Base-by-base conservation (phyloP, 2,329 filamentous ascomycete genomes). In the Aspergillus sp. region DNA sequence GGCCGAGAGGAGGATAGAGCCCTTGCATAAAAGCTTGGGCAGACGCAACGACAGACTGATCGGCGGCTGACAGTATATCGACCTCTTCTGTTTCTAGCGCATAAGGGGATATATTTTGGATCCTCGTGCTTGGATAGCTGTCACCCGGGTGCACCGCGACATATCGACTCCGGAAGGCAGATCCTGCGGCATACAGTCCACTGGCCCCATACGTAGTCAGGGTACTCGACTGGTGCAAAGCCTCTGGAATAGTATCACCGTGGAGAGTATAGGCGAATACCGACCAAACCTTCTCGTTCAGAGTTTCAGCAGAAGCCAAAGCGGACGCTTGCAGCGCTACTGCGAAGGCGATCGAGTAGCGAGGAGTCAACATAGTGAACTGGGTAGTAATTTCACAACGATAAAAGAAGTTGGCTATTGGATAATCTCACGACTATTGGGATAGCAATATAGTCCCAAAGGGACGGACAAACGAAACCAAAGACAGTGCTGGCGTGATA, bases 11-110 rank as follows among this genome's bases (percentile, higher is more conserved):
- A 30, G 79, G 79, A 56, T 82, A 83, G 7, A 83, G 62, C 6
- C 77, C 79, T 57, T 82, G 78, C 68, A 83, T 72, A 53, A 82
- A 82, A 3, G 80, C 78, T 51, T 79, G 75, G 9, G 78, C 78
- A 3, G 78, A 79, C 1, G 73, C 73, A 30, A 72, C 57, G 2
- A 71, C 67, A 43, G 70, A 71, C 45, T 75, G 70, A 29, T 70
- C 64, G 27, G 77, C 68, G 27, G 70, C 59, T 1, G 78, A 68
- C 37, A 73, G 59, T 8, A 78, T 61, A 40, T 64, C 65, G 7
- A 81, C 51, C 47, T 81, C 68, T 12, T 71, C 60, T 7, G 70
- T 61, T 45, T 74, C 58, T 11, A 78, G 47, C 27, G 63, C 58
- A 42, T 73, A 65, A 5, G 66, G 59, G 9, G 72, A 72, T 38